Base-by-base conservation (phyloP, 2,329 filamentous ascomycete species). In the Raffaelea deltoideospora region DNA sequence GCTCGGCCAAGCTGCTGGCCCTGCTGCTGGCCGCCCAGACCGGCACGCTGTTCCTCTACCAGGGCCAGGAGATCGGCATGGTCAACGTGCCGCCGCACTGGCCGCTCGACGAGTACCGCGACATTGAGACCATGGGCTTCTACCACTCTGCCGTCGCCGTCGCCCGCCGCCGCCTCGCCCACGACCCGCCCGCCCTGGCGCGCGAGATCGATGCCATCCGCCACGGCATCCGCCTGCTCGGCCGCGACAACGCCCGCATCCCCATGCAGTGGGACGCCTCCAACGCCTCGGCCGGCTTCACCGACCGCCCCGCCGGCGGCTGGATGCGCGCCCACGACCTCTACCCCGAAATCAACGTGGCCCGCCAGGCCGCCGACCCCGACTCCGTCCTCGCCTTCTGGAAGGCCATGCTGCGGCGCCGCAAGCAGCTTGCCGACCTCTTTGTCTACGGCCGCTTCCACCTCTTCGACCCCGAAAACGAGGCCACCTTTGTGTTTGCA, bases 241-340 rank as follows among this genome's bases (percentile, higher is more conserved):
- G 67, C 6, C 61, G 76, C 23, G 77, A 83, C 50, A 72, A 83
- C 48, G 66, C 74, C 9, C 63, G 78, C n/a, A 66, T 72, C 4
- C 78, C 78, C 0, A 72, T 84, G 58, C 74, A 78, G 43, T 83
- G 78, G 78, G 64, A 64, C 38, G 60, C 52, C 1, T 56, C 57
- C 0, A 40, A 39, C 28, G 51, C 59, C 1, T 63, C 76, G 43
- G 73, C 70, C 0, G 78, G 78, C 2, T 82, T 82, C 56, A 75
- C 72, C 7, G 53, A 57, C 37, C 44, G 56, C 0, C 58, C 55
- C 0, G 61, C 58, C 35, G 48, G 44, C 9, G 47, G 48, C 22
- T 80, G 76, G 76, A 79, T 79, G 69, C 60, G 67, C 8, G 62
- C 71, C 5, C 72, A 78, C 50, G 68, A 76, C 32, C 57, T 67